Conservation (phyloP, 2,329 filamentous ascomycete genomes). For the Epichloe sibirici region DNA sequence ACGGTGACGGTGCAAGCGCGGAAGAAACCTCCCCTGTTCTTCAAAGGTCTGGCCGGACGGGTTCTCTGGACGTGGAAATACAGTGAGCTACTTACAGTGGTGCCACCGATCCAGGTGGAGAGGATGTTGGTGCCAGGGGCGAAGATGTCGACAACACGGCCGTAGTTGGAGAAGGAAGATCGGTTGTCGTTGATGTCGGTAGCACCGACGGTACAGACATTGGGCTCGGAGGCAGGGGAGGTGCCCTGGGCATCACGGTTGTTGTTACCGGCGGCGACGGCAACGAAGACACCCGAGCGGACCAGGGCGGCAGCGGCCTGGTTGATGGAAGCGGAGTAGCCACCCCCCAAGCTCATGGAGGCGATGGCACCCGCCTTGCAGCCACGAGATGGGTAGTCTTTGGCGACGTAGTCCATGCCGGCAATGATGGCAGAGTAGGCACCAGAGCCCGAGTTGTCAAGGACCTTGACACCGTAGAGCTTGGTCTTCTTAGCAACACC, state of each 20-base stretch:
- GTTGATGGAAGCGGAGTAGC: conserved; percentile 34
- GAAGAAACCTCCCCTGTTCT: too few species aligned
- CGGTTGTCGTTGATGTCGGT: conserved; percentile 26
- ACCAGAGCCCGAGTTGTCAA: conserved; percentile 22
- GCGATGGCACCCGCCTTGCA: conserved; percentile 36
- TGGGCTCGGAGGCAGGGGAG: conserved; percentile 35
- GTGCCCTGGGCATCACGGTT: conserved; percentile 28
- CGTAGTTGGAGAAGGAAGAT: conserved; percentile 41
- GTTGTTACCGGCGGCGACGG: conserved; percentile 44
- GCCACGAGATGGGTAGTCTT: conserved; percentile 13
- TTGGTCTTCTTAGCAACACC: conserved; percentile 31
- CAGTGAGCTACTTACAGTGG: conserved; percentile 11
- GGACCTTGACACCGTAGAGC: conserved; percentile 34
- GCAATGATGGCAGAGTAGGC: conserved; percentile 29
- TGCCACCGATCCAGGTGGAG: conserved; percentile 34
- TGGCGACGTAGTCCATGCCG: conserved; percentile 31
- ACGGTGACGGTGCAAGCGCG: too few species aligned
- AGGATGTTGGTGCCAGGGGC: conserved; percentile 36
- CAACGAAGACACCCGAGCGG: conserved; percentile 36
- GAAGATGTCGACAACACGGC: conserved; percentile 35
- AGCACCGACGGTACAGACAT: conserved; percentile 42
- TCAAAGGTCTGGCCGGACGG: too few species aligned
- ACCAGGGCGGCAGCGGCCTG: conserved; percentile 34
- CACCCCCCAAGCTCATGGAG: conserved; percentile 45
- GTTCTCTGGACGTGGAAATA: not conserved